Evolutionary conservation across 257 asterid species (phyloP), one percentile per base, ranked within the genome.

Genomic region (Solanum dulcamara): DNA sequence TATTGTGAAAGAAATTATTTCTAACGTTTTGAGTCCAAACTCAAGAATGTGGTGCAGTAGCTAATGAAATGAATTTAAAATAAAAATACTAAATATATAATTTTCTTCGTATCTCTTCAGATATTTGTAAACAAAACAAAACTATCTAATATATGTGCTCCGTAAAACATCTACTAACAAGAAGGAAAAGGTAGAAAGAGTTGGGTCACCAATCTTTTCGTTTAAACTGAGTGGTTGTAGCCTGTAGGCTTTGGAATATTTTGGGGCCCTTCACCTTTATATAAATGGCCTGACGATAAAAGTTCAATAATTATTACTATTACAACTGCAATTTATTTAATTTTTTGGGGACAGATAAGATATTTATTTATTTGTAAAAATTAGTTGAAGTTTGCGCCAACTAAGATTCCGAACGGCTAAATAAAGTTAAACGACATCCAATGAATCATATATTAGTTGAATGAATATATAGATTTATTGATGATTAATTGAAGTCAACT

Each of bases 331-430:
- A 66, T 66, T 30, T 62, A 26, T 30, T 30, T 66, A 66, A 26
- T 0, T 3, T 33, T 8, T 66, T 32, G 7, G 5, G 28, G 8
- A 33, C 26, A 33, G 46, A 33, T 68, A 68, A 68, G 46, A 35
- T 18, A 17, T 33, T 68, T 32, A 68, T 68, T 17, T 68, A 68
- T 17, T 8, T 68, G 77, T 28, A 22, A 7, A 10, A 0, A 79
- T 59, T 82, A 20, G 62, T 82, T 62, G 85, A 28, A 82, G 60
- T 82, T 82, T 26, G 79, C 38, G 32, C 85, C 46, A 80, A 51
- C 67, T 82, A 37, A 83, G 85, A 60, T 60, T 82, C 85, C 79
- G 79, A 82, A 81, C 72, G 84, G 72, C 72, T 55, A 81, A 81
- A 35, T 81, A 24, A 59, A 82, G 79, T 82, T 60, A 22, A 51